Base-by-base conservation (phyloP, 169 alveolate genomes). In the Eimeria brunetti region DNA sequence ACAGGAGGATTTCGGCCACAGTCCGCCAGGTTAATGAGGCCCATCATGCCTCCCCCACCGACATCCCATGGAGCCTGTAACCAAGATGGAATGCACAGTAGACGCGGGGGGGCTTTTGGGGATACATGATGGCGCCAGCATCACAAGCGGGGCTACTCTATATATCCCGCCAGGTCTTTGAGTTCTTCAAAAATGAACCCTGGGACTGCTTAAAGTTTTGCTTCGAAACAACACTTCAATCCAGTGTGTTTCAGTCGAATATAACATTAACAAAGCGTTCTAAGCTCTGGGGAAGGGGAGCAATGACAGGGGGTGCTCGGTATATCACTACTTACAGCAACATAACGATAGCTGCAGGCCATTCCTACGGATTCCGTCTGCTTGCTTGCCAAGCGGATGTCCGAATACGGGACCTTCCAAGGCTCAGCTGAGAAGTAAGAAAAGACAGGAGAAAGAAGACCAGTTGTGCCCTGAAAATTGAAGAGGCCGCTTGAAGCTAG, bases 1-100 rank as follows among this genome's bases (percentile, higher is more conserved):
- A 94, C 96, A 0, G 95, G 89, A 3, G 96, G 96, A 38, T 94
- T 94, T 3, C 96, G 49, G 20, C 88, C 95, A 49, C 90, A 62
- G 64, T 94, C 96, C 80, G 91, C 78, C 14, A 94, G 33, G 44
- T 76, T 76, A 33, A 94, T 46, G 41, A 94, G 64, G 41, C 96
- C 96, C 94, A 94, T 58, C 83, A 94, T 84, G 73, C 96, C 96
- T 2, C 96, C 96, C 38, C 96, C 96, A n/a, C 96, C 96, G 53
- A 88, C 95, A 44, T 94, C 96, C 96, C 96, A 94, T 9, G 96
- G 96, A 33, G 96, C 96, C 96, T 94, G 67, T 6, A 9, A 44
- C 83, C 30, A 73, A 73, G 12, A 38, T 22, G 33, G 18, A 8
- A 16, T 51, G 44, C 89, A 51, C 60, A 41, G 53, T 22, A 67